Evolutionary conservation across 352 stramenopile species (phyloP).

Genomic region (Pythium volutum): DNA sequence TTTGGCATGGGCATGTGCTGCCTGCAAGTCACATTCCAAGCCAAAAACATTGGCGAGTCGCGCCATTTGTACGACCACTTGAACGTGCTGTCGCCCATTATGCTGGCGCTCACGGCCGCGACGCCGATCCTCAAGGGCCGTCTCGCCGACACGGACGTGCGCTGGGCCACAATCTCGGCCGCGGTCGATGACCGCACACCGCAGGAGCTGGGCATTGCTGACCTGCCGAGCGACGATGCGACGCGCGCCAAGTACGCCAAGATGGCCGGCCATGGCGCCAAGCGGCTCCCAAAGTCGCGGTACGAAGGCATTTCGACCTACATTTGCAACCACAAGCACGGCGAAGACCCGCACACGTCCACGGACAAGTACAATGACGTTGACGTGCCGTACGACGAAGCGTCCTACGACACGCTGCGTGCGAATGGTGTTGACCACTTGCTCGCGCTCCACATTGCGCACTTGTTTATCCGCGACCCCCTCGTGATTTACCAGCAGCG

Average conservation of each 20-base stretch:
- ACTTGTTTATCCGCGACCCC: conserved; percentile 99
- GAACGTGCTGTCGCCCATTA: conserved; percentile 97
- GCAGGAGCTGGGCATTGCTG: conserved; percentile 62
- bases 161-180: conserved; percentile 97
- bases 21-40: conserved; percentile 98
- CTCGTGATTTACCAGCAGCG: conserved; percentile 94
- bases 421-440: conserved; percentile 93
- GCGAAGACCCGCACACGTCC: conserved; percentile 65
- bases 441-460: conserved; percentile 97
- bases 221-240: conserved; percentile 36
- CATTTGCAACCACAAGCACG: conserved; percentile 89
- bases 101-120: conserved; percentile 98
- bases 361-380: conserved; percentile 94
- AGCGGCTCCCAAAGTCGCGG: conserved; percentile 95
- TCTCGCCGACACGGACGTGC: conserved; percentile 90
- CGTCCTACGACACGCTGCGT: conserved; percentile 89
- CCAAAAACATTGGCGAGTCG: conserved; percentile 98
- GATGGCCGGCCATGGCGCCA: conserved; percentile 91
- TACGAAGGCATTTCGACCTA: conserved; percentile 90
- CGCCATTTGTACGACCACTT: conserved; percentile 99
- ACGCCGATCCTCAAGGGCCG: conserved; percentile 97
- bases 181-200: conserved; percentile 95
- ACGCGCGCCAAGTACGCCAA: conserved; percentile 79
- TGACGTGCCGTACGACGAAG: conserved; percentile 93
- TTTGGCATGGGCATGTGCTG: conserved; percentile 99